Base-by-base conservation (phyloP, 2,329 filamentous ascomycete genomes). In the Nannizziopsis barbatae region DNA sequence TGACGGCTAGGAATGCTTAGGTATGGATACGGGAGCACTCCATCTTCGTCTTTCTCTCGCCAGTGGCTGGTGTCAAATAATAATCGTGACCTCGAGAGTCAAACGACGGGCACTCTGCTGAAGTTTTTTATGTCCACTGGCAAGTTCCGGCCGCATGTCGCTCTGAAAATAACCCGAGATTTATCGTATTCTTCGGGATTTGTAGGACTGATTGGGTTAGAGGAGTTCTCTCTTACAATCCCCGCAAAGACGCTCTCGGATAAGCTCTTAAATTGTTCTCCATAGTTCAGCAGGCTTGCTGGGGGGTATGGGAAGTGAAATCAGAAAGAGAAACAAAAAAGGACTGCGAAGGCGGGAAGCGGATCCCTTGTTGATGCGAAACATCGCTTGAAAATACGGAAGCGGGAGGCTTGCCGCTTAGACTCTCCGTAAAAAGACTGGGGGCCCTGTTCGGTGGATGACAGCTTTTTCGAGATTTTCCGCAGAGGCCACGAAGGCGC, bases 301-400 rank as follows among this genome's bases (percentile, higher is more conserved):
- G 22, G 7, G 14, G 14, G 6, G 10, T 12, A 18, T 3, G 7
- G 31, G 6, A 44, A 20, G 5, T n/a, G 5, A 22, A 31, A 43
- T 5, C 6, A 7, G n/a, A 17, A 31, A 8, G 6, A 36, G 7
- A 22, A 44, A 15, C 42, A 36, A 36, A 22, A 27, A 20, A 20
- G 35, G 33, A 36, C n/a, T 35, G 42, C 30, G 20, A 36, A 22
- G 15, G 31, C 10, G 4, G n/a, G 7, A 30, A 30, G 14, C 14
- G 35, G 18, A 32, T 22, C 42, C 42, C 42, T 44, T 44, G 42
- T 18, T 44, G 42, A 18, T 32, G 42, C 42, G 42, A 44, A 44
- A 44, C 22, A 42, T 42, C 39, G n/a, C 17, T 22, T 27, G 22
- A 30, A 42, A 42, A 32, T 32, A 36, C 14, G 33, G 33, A 15